These are phyloP conservation scores for Balakata baccata DNA, from an alignment of 345 rosid species.

Conservation along the genomic window DNA sequence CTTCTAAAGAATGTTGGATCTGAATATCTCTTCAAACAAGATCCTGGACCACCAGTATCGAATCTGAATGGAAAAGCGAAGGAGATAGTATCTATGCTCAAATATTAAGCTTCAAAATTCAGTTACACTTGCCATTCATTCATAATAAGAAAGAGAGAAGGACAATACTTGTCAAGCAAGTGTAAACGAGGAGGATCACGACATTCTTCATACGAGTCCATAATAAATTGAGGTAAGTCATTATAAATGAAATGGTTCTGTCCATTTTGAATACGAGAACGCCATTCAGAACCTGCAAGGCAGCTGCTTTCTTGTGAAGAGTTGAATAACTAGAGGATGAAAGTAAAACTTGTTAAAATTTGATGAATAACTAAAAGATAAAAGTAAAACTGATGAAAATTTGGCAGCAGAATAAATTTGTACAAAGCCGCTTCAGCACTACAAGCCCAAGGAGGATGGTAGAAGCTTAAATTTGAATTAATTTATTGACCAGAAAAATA, in stretches of 20 bases:
- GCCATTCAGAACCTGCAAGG: conserved; percentile 87
- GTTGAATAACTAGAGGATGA: conserved; percentile 15
- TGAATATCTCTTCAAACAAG: conserved; percentile 87
- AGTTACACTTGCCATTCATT: too few relatives aligned
- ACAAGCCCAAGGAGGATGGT: too few relatives aligned
- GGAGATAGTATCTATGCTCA: conserved; percentile 16
- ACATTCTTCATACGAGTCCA: conserved; percentile 91
- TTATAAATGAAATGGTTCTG: conserved; percentile 73
- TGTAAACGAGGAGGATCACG: conserved; percentile 76
- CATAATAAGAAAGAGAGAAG: conserved; percentile 3
- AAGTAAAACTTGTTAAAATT: background rate
- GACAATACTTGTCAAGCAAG: conserved; percentile 78
- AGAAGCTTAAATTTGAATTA: background rate
- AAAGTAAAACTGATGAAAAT: conserved; percentile 2
- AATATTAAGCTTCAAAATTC: too few relatives aligned
- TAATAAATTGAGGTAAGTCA: conserved; percentile 76
- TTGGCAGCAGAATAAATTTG: background rate
- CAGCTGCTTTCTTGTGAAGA: conserved; percentile 40
- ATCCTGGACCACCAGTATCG: conserved; percentile 80
- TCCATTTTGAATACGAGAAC: conserved; percentile 56
- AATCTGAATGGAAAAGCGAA: conserved; percentile 50
- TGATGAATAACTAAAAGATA: background rate
- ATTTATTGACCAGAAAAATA: background rate
- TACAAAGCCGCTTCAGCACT: background rate
- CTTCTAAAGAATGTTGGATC: conserved; percentile 85